These are phyloP conservation scores for Amesomyces nigricolor DNA, from an alignment of 2,329 filamentous ascomycete genomes.

Conservation along the genomic window DNA sequence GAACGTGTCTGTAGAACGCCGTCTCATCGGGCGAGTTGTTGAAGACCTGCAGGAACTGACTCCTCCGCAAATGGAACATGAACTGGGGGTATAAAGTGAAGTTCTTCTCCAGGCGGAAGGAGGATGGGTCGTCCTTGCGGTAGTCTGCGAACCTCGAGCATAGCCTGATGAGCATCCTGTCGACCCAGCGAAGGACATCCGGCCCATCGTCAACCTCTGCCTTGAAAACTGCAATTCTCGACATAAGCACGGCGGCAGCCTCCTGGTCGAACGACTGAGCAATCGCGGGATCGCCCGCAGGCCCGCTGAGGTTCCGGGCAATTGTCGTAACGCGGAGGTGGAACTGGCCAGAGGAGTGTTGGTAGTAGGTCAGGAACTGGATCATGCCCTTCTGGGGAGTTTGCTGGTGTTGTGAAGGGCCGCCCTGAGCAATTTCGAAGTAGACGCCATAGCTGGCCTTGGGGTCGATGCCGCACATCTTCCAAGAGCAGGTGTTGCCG, in stretches of 20 bases:
- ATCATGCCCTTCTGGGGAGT: conserved; percentile 90
- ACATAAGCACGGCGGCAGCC: conserved; percentile 95
- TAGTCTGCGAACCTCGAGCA: conserved; percentile 98
- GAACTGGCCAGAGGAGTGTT: conserved; percentile 93
- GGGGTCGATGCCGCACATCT: conserved; percentile 98
- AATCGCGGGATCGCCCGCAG: conserved; percentile 88
- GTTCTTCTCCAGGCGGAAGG: conserved; percentile 96
- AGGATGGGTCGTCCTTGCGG: conserved; percentile 94
- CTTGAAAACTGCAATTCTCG: conserved; percentile 98
- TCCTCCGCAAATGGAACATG: conserved; percentile 97
- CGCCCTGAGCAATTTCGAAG: conserved; percentile 95
- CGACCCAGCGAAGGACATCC: conserved; percentile 97
- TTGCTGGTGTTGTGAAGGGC: conserved; percentile 77
- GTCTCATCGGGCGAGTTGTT: conserved; percentile 99
- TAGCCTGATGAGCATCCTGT: conserved; percentile 93
- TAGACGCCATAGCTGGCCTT: conserved; percentile 92
- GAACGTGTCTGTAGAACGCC: conserved; percentile 94
- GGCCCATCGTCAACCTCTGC: conserved; percentile 96
- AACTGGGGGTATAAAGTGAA: conserved; percentile 98
- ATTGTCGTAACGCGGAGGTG: conserved; percentile 94
- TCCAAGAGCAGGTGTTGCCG: conserved; percentile 98
- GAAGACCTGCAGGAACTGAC: conserved; percentile 97
- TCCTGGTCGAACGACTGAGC: conserved; percentile 98
- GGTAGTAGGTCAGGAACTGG: conserved; percentile 97
- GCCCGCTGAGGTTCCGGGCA: conserved; percentile 83